A percentile compares a stretch with the other conserved stretches of the same genome.
These are phyloP conservation scores for Coemansia asiatica DNA, from an alignment of 192 early-diverging fungal genomes.

Conservation along the genomic window DNA sequence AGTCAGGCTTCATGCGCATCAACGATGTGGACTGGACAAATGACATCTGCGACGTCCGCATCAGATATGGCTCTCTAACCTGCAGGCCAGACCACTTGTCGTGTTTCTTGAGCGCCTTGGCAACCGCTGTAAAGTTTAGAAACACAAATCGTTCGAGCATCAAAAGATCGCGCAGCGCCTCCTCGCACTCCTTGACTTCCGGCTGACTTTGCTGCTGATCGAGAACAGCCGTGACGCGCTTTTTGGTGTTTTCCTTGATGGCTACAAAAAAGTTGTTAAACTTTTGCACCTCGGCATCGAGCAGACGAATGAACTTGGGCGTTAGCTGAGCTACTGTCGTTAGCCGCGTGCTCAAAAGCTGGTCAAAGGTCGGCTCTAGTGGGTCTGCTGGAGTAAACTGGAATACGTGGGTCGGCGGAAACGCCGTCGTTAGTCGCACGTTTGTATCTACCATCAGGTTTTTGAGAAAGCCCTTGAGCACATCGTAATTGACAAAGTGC, in stretches of 20 bases:
- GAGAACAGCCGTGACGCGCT: slow-evolving; percentile 17
- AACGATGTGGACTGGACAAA: slow-evolving; percentile 70
- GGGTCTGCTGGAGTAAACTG: slow-evolving; percentile 15
- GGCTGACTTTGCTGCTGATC: slow-evolving; percentile 10
- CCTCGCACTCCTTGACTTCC: slow-evolving; percentile 31
- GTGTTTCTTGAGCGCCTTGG: slow-evolving; percentile 86
- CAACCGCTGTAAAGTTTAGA: slow-evolving; percentile 82
- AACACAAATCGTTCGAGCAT: slow-evolving; percentile 79
- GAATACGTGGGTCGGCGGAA: slow-evolving; percentile 39
- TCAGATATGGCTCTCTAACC: slow-evolving; percentile 71
- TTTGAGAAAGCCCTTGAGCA: slow-evolving; percentile 70
- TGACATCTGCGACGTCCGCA: slow-evolving; percentile 63
- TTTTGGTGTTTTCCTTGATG: slow-evolving; percentile 31
- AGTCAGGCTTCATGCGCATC: slow-evolving; percentile 64
- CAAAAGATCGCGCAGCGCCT: slow-evolving; percentile 63
- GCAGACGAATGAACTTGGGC: slow-evolving; percentile 65
- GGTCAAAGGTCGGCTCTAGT: slow-evolving; percentile 56
- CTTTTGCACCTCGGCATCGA: slow-evolving; percentile 68
- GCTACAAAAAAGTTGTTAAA: slow-evolving; percentile 58
- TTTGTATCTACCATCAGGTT: slow-evolving; percentile 59
- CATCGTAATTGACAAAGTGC: slow-evolving; percentile 71
- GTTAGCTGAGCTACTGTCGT: slow-evolving; percentile 59
- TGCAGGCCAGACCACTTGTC: slow-evolving; percentile 79
- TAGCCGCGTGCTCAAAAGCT: slow-evolving; percentile 60
- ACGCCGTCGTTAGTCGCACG: slow-evolving; percentile 43